Evolutionary conservation across 2,329 filamentous ascomycete genomes (phyloP), one percentile per base, ranked within the genome.

Genomic region (Exserohilum turcica): DNA sequence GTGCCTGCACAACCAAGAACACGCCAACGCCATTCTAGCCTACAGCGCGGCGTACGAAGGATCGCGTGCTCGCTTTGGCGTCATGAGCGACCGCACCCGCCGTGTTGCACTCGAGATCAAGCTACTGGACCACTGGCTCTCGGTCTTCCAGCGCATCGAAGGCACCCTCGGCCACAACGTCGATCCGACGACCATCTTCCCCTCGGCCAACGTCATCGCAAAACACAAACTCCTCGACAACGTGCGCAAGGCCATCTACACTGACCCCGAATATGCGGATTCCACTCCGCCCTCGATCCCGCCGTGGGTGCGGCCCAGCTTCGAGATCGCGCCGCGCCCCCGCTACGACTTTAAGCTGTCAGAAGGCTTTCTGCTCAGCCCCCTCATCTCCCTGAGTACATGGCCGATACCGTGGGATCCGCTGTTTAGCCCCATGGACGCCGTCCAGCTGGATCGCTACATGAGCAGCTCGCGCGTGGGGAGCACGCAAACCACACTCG

Each of bases 1-100:
- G 12, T 73, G 70, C 44, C 51, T 73, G 2, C 63, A 70, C 8
- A 54, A 67, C 10, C 64, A 65, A 29, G 62, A 73, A 35, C 59
- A 64, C 16, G 24, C 59, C 5, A 71, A 72, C 52, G 62, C 68
- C 10, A 61, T 61, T 8, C 48, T 71, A 3, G 68, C 67, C 1
- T 71, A 67, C 53, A 60, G 64, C n/a, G 58, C 72, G 12, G 67
- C 68, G 8, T 57, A 65, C 12, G 59, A 71, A 32, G 70, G 65
- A 3, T 60, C 61, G 1, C 44, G 63, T 6, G 52, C 43, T 3
- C 65, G 63, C 5, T 61, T 63, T 32, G 64, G 65, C 1, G 40
- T 52, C 2, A 46, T 45, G 3, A 54, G 51, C 16, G 53, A 65
- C 27, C 43, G 56, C 9, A 64, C 65, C 24, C 52, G 45, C 15